Base-by-base conservation (phyloP, 1,284 basidiomycete species). In the Ustilago sp. region DNA sequence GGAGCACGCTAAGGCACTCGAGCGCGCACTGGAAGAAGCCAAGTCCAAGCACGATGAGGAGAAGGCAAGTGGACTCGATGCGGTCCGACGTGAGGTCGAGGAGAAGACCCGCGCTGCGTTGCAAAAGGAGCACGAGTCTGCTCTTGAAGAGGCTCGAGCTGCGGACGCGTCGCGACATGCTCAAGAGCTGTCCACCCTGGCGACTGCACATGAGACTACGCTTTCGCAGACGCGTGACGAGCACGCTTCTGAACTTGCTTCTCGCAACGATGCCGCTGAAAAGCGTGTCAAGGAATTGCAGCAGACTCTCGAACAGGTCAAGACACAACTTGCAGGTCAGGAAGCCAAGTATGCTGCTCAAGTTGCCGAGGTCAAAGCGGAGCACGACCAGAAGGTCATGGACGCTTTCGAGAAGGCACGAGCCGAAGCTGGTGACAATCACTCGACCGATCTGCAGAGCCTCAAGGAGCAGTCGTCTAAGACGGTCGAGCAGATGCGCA, bases 341-440 rank as follows among this genome's bases (percentile, higher is more conserved):
- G 69, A 80, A 38, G 52, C 58, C 59, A 69, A 73, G 50, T 73
- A 75, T 45, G 69, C 62, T 28, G 70, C 68, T 15, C 68, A 80
- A 59, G 57, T 75, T 2, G 74, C 73, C 53, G 71, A 79, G 32
- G 63, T 73, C 52, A 67, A 80, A 59, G 75, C 69, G 9, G 67
- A 80, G 60, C 70, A 73, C 51, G 75, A 78, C 36, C 58, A 67
- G 35, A 76, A 81, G 65, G 58, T 79, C 7, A 63, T 65, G 64
- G 77, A 79, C 3, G 74, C 70, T 7, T 77, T 74, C 28, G 74
- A 80, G 39, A 70, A 77, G 57, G 79, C 79, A 4, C 74, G 74
- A 3, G 69, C 77, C 17, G 73, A 79, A 51, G 79, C 79, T 15
- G 79, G 77, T 7, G 69, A 73, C 57, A 41, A 55, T 13, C 79